Percentiles rank a stretch among this genome's conserved stretches.
phyloP scores from a whole-genome alignment of 1,284 basidiomycete genomes.

The Microbotryum scabiosae region DNA sequence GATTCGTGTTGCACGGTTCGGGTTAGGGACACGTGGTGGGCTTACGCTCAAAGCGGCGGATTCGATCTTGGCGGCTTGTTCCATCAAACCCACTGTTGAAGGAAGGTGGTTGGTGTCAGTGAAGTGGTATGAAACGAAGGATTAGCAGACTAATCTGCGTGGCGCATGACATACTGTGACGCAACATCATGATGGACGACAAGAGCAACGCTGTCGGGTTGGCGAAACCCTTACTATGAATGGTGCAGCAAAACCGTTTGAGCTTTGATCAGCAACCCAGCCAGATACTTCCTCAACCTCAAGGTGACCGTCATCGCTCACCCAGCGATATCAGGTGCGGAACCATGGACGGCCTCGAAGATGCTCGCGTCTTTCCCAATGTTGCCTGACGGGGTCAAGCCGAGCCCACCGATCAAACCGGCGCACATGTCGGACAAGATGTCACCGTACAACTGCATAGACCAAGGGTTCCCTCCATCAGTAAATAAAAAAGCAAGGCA shows the following conservation, averaged over 20 bases:
- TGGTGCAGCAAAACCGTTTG: background rate
- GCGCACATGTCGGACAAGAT: constrained; percentile 99
- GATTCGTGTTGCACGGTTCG: no score
- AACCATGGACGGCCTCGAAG: constrained; percentile 98
- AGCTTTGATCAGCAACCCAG: no score
- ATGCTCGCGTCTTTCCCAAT: constrained; percentile 81
- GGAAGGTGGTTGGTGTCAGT: no score
- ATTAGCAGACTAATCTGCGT: no score
- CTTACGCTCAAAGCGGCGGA: constrained; percentile 71
- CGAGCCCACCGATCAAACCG: constrained; percentile 94
- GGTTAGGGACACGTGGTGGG: background rate
- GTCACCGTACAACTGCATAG: constrained; percentile 50
- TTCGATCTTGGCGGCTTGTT: constrained; percentile 84
- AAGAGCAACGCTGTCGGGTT: constrained; percentile 95
- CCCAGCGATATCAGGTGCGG: constrained; percentile 60
- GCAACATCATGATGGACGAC: constrained; percentile 91
- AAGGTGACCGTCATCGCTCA: no score
- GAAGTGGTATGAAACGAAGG: no score
- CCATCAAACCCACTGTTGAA: constrained; percentile 60
- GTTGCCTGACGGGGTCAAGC: constrained; percentile 96
- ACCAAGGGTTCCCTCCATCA: background rate
- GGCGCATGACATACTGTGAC: constrained; percentile 52
- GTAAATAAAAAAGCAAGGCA: background rate
- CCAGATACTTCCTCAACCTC: no score
- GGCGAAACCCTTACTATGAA: constrained; percentile 58